Conservation (phyloP, 345 rosid species). For the Eucalyptus viminalis region DNA sequence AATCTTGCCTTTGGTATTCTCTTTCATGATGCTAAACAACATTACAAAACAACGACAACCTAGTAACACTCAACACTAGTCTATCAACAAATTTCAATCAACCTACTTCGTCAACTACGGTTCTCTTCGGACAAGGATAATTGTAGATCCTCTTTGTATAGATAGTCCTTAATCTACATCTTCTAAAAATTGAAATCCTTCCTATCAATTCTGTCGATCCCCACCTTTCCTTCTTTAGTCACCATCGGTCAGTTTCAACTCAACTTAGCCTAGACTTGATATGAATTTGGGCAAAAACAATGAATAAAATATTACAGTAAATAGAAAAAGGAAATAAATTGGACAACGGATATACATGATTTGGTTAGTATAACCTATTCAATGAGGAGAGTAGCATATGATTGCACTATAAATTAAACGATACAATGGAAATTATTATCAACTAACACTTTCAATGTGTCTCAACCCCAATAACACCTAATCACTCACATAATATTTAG, state of each 20-base stretch:
- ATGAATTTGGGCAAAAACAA: background rate
- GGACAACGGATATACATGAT: background rate
- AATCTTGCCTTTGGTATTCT: background rate
- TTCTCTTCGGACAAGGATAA: background rate
- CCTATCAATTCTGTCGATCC: background rate
- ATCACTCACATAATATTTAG: background rate
- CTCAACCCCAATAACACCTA: background rate
- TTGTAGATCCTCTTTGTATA: background rate
- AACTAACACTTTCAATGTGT: background rate
- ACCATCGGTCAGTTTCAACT: background rate
- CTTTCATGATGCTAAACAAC: background rate
- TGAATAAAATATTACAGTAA: too few species aligned
- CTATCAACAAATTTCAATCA: background rate
- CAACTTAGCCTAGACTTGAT: background rate
- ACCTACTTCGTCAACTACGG: background rate
- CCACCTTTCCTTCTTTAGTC: background rate
- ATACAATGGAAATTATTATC: too few species aligned
- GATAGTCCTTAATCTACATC: background rate
- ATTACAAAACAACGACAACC: background rate
- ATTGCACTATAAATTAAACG: background rate
- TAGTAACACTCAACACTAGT: background rate
- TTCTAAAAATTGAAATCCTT: too few species aligned
- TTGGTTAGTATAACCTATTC: background rate
- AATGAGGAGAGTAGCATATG: background rate
- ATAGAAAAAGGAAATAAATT: background rate